Conservation (phyloP, 345 rosid genomes). For the Chamaenerion angustifolium region DNA sequence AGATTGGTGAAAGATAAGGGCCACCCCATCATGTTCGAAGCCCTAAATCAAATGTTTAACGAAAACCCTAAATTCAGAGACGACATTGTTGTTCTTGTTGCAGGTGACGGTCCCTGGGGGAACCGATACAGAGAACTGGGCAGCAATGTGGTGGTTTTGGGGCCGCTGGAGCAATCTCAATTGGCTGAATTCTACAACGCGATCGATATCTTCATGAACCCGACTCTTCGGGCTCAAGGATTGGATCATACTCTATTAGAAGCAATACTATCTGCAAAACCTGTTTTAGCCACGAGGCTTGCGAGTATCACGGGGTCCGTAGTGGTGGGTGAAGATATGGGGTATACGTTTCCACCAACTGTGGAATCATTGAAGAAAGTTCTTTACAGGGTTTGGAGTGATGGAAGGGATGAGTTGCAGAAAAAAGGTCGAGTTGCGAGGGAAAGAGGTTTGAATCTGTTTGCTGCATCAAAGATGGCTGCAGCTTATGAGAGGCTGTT, state of each 20-base stretch:
- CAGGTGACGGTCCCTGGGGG: too few relatives aligned
- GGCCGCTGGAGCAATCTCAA: slow-evolving; percentile 61
- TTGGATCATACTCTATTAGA: slow-evolving; percentile 81
- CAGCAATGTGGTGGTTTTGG: slow-evolving; percentile 46
- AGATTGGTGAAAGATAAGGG: too few relatives aligned
- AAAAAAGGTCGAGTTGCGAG: slow-evolving; percentile 59
- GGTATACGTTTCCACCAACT: slow-evolving; percentile 63
- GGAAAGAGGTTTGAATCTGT: slow-evolving; percentile 50
- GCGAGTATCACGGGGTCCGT: slow-evolving; percentile 85
- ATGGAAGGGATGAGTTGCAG: slow-evolving; percentile 40
- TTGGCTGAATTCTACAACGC: too few relatives aligned
- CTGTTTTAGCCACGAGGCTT: slow-evolving; percentile 65
- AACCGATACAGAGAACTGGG: slow-evolving; percentile 64
- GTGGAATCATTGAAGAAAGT: slow-evolving; percentile 47
- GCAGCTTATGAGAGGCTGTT: slow-evolving; percentile 77
- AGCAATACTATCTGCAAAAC: slow-evolving; percentile 77
- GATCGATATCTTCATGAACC: slow-evolving; percentile 72
- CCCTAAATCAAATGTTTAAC: slow-evolving; percentile 42
- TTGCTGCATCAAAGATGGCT: slow-evolving; percentile 78
- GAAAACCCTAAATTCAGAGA: slow-evolving; percentile 40
- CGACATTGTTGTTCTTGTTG: slow-evolving; percentile 43
- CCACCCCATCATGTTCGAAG: too few relatives aligned
- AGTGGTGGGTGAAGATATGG: slow-evolving; percentile 38
- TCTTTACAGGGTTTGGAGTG: too few relatives aligned
- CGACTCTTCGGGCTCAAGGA: slow-evolving; percentile 87